These are phyloP conservation scores for Melanogaster broomeanus DNA, from an alignment of 768 basidiomycete genomes.

Conservation along the genomic window DNA sequence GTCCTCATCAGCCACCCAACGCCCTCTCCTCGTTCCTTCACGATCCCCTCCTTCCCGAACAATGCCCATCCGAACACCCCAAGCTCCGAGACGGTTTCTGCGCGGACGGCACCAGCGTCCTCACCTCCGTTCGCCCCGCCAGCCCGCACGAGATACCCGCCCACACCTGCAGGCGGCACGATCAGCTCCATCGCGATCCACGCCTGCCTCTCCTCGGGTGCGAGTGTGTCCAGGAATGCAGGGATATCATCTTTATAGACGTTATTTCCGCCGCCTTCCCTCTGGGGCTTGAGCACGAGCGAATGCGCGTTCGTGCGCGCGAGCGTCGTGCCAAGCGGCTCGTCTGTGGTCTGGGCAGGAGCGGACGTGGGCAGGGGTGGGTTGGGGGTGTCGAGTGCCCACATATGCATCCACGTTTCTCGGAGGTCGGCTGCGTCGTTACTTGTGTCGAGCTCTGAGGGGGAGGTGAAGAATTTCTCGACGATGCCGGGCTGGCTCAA, in stretches of 20 bases:
- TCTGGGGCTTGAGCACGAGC: conserved; percentile 92
- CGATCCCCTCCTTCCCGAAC: conserved; percentile 53
- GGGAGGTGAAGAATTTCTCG: conserved; percentile 65
- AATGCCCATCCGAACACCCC: conserved; percentile 91
- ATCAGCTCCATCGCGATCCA: conserved; percentile 99
- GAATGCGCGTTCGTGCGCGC: conserved; percentile 35
- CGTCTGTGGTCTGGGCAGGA: conserved; percentile 1
- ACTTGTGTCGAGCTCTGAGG: neutral
- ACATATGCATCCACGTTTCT: conserved; percentile 88
- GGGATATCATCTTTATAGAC: conserved; percentile 87
- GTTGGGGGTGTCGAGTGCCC: conserved; percentile 57
- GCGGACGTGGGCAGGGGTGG: neutral
- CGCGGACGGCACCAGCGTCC: conserved; percentile 36
- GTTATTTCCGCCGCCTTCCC: conserved; percentile 99
- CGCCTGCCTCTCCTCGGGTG: conserved; percentile 63
- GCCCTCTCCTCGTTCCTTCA: conserved; percentile 54
- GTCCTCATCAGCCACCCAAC: conserved; percentile 87
- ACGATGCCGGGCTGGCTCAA: conserved; percentile 73
- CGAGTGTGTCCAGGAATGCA: conserved; percentile 65
- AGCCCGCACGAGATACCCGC: conserved; percentile 78
- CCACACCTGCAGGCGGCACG: conserved; percentile 62
- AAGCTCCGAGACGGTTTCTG: conserved; percentile 84
- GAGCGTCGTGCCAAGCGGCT: conserved; percentile 21
- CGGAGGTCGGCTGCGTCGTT: conserved; percentile 51
- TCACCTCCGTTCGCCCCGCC: conserved; percentile 32